Evolutionary conservation across 331 rosid genomes (phyloP).

Genomic region (Malus hybrid): DNA sequence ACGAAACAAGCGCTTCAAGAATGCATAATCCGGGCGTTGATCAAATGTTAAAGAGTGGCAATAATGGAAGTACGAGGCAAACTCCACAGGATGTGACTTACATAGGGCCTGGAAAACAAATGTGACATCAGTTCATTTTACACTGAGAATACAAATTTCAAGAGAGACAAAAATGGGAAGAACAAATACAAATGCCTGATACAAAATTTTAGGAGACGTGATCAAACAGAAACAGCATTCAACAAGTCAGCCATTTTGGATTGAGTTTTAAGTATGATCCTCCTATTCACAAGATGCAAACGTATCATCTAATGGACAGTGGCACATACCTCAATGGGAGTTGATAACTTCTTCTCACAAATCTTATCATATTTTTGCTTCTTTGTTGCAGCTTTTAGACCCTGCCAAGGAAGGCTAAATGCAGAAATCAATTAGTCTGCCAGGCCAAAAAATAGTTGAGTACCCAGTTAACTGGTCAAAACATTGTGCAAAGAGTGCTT

Average conservation of each 20-base stretch:
- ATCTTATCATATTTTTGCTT: constrained; percentile 79
- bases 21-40: constrained; percentile 66
- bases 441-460: no score
- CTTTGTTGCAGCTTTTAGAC: constrained; percentile 62
- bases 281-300: background rate
- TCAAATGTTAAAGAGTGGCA: constrained; percentile 67
- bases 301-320: background rate
- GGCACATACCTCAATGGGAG: constrained; percentile 60
- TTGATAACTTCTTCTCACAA: constrained; percentile 69
- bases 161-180: background rate
- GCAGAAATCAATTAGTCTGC: background rate
- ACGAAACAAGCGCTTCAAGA: constrained; percentile 56
- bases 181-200: background rate
- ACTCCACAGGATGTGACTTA: constrained; percentile 57
- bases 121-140: background rate
- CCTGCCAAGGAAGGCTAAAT: constrained; percentile 97
- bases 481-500: background rate
- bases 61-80: constrained; percentile 61
- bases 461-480: background rate
- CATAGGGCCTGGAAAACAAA: constrained; percentile 47
- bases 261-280: background rate
- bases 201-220: no score
- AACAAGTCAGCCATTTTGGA: no score
- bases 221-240: no score
- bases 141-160: background rate